Conservation (phyloP, 2,329 filamentous ascomycete species). For the Tolypocladium pustulatum region DNA sequence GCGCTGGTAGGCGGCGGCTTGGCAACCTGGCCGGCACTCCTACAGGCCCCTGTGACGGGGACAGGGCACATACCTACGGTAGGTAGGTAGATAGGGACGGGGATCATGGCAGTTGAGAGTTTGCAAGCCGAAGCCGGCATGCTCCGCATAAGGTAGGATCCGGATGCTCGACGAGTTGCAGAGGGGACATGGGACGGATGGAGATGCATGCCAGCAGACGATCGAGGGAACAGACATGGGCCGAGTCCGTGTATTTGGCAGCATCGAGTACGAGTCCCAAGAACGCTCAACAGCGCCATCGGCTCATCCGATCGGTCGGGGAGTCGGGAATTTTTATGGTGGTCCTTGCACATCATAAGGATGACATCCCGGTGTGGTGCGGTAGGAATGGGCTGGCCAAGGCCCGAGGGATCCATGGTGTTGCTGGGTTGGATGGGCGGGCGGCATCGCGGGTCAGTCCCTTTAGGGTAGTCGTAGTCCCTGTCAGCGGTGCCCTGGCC, state of each 20-base stretch:
- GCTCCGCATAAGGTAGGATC: not conserved
- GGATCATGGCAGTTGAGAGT: not conserved
- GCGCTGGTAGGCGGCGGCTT: too few relatives aligned
- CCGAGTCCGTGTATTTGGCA: too few relatives aligned
- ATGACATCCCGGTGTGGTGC: not conserved
- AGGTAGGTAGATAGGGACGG: not conserved
- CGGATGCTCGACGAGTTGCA: not conserved
- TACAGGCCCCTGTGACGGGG: not conserved
- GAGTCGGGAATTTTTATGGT: not conserved
- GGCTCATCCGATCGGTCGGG: not conserved
- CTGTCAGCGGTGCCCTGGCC: too few relatives aligned
- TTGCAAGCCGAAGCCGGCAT: not conserved
- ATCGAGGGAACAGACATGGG: too few relatives aligned
- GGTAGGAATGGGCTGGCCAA: not conserved
- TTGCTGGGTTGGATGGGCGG: not conserved
- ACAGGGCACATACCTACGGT: not conserved
- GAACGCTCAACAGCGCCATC: not conserved
- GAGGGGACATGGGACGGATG: too few relatives aligned
- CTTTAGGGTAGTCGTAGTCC: too few relatives aligned
- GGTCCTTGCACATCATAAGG: not conserved
- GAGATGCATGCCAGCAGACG: too few relatives aligned
- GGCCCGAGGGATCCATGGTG: not conserved
- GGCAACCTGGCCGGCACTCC: not conserved
- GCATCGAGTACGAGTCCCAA: too few relatives aligned
- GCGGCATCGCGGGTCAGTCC: not conserved